These are phyloP conservation scores for Phytophthora pistaciae DNA, from an alignment of 352 stramenopile species.

Conservation along the genomic window DNA sequence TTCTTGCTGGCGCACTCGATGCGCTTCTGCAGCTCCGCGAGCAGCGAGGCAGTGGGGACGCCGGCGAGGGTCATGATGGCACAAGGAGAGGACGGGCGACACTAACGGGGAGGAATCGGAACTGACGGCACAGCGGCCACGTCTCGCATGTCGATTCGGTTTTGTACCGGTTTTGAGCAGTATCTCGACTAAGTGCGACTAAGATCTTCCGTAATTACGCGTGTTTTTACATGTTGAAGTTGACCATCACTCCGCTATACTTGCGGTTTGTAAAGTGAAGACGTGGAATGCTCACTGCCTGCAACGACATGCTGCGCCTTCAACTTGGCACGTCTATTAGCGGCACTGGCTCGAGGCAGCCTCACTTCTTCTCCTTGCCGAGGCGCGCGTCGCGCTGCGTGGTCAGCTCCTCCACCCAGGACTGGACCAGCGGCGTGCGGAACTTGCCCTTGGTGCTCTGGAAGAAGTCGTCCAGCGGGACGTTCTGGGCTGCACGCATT, in stretches of 20 bases:
- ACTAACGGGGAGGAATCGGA: conserved; percentile 29
- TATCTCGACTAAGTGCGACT: not conserved
- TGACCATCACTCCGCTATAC: conserved; percentile 9
- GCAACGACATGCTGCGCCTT: not conserved
- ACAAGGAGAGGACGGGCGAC: not conserved
- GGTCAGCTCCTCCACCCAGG: conserved; percentile 74
- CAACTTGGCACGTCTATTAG: not conserved
- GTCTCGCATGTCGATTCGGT: conserved; percentile 8
- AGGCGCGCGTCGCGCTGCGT: conserved; percentile 57
- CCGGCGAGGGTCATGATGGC: conserved; percentile 69
- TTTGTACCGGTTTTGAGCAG: not conserved
- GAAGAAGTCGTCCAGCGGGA: conserved; percentile 82
- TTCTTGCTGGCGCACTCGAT: conserved; percentile 94
- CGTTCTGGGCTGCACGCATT: conserved; percentile 52
- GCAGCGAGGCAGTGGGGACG: conserved; percentile 85
- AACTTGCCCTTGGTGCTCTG: conserved; percentile 86
- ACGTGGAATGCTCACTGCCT: not conserved
- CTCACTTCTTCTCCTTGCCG: conserved; percentile 16
- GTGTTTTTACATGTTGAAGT: conserved; percentile 31
- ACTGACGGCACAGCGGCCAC: conserved; percentile 34
- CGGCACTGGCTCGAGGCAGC: not conserved
- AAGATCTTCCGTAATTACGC: conserved; percentile 18
- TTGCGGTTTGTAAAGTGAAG: not conserved
- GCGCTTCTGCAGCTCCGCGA: conserved; percentile 93
- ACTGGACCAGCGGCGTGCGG: conserved; percentile 82